Evolutionary conservation across 176 grass and related monocot genomes (phyloP), one percentile per base, ranked within the genome.

Genomic region (Aegilops speltoides): DNA sequence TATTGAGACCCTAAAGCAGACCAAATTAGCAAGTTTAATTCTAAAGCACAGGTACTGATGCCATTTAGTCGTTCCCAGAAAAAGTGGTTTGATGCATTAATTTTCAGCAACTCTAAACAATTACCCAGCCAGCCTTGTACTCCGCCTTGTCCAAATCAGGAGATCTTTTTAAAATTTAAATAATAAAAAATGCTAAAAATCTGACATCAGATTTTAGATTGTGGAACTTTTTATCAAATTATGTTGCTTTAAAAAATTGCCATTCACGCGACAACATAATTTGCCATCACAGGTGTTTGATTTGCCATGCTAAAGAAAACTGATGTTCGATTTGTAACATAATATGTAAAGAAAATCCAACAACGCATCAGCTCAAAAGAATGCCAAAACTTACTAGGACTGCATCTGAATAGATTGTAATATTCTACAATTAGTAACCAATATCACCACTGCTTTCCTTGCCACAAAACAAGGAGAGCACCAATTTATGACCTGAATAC

Each of bases 341-440:
- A 23, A 36, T 75, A 75, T 7, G 23, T 23, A 20, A 79, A 46
- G 3, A 66, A 80, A 77, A 74, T 40, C 3, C 0, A 48, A 19
- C 10, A 73, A 78, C 56, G 67, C 19, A 62, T 73, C 68, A 79
- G 45, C 70, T 78, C 41, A 48, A 10, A 70, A 36, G 48, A 77
- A 83, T 79, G 62, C 22, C 28, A 32, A 84, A 61, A 60, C 79
- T 80, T 87, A 86, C 79, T 85, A 82, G 64, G 72, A 43, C 73
- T 89, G 73, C 70, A 87, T 82, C 68, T 81, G 68, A 88, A 87
- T 80, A 89, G 78, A 82, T 37, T 29, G 76, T 84, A 85, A 85
- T 87, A 85, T 93, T 78, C 88, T 93, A 90, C 88, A 87, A 90
- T 89, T 89, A 93, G 81, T 73, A 90, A 93, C 72, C 88, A 61